Evolutionary conservation across 169 alveolate genomes (phyloP), one percentile per base, ranked within the genome.

Genomic region (Plasmodium chabaudi): DNA sequence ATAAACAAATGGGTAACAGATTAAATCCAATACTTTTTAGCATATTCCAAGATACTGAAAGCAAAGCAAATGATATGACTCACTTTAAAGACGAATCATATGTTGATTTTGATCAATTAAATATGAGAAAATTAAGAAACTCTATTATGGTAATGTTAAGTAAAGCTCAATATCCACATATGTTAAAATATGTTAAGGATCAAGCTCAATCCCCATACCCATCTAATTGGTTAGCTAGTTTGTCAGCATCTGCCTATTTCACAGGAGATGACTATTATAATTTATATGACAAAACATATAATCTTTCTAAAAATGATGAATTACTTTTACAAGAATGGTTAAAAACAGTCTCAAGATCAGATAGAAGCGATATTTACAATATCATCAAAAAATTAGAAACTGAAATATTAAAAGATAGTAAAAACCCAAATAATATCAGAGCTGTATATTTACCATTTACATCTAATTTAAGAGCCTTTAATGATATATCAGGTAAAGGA

Each of bases 401-500:
- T 5, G 94, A 92, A 73, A 72, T 92, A 47, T 92, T 92, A 49
- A 92, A 91, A 86, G 93, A 87, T 55, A 91, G 88, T 82, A 94
- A 87, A 39, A 92, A 92, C 72, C 96, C 96, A n/a, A 94, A 94
- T 75, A 77, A 90, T 23, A 91, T 92, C 72, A 94, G 93, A 87
- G 92, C 96, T 10, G 93, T 94, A 34, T 94, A 94, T 47, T 91
- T 93, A 23, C 91, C 95, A 46, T 95, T 95, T 90, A 82, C 97
- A n/a, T n/a, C 75, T 51, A 92, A 93, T 55, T 92, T 93, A 63
- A 93, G 94, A 23, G 93, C 92, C 88, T 95, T 94, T 87, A 71
- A 90, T 64, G 92, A 88, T 13, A 86, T 63, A 3, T 88, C 92
- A 53, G 97, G 97, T 13, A 94, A 88, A 34, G 97, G 97, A 46